These are phyloP conservation scores for Fusarium incarnatum DNA, from an alignment of 2,329 filamentous ascomycete species.

Conservation along the genomic window DNA sequence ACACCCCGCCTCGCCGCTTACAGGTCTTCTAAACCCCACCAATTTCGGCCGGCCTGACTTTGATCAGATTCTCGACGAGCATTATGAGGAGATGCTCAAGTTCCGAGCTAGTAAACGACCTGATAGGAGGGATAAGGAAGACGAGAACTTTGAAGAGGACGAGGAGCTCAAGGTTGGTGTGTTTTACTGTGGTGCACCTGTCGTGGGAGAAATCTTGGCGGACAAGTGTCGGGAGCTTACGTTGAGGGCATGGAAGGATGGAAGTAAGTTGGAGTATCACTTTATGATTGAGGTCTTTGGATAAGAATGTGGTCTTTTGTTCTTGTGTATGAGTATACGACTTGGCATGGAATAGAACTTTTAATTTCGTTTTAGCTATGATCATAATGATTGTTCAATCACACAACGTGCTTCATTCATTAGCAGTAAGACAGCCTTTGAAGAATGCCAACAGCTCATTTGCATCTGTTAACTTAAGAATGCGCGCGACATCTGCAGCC, in stretches of 20 bases:
- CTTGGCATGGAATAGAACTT: background rate
- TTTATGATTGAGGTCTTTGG: conserved; percentile 70
- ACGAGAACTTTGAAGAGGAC: conserved; percentile 36
- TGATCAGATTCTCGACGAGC: conserved; percentile 62
- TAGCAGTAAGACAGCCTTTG: background rate
- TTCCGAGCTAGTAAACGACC: conserved; percentile 44
- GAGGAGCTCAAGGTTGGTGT: conserved; percentile 63
- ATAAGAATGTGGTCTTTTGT: conserved; percentile 22
- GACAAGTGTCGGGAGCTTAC: conserved; percentile 65
- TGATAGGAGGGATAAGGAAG: background rate
- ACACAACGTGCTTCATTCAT: fast-evolving
- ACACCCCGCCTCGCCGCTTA: conserved; percentile 64
- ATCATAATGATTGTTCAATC: background rate
- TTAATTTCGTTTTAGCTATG: background rate
- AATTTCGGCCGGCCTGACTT: conserved; percentile 68
- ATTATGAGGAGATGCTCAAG: conserved; percentile 65
- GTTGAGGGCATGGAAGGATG: conserved; percentile 62
- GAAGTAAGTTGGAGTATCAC: conserved; percentile 64
- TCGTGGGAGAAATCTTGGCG: conserved; percentile 66
- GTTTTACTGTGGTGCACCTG: conserved; percentile 67
- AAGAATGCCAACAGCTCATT: conserved; percentile 3
- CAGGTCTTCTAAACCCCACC: conserved; percentile 64
- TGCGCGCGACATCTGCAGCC: conserved; percentile 9
- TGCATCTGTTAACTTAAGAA: background rate
- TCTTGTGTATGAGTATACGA: background rate